Evolutionary conservation across 2,329 filamentous ascomycete species (phyloP), one percentile per base, ranked within the genome.

Genomic region (Trichophyton benhamiae): DNA sequence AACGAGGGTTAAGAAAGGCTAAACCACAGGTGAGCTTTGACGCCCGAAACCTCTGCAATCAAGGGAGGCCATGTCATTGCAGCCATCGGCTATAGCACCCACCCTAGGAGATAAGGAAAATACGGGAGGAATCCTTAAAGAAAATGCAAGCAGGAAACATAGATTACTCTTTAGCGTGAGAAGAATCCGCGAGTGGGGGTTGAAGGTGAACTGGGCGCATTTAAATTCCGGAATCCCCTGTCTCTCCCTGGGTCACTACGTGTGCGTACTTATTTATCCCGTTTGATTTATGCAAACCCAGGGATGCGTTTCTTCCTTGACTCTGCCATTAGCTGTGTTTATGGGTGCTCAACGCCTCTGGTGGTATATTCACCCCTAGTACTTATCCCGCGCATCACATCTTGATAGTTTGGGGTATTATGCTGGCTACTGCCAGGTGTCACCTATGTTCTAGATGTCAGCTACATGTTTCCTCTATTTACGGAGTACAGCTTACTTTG

Each of bases 201-300:
- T 55, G 3, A 27, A 49, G 49, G 15, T 27, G 15, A 36, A 27
- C 49, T 15, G 30, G 49, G 49, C 3, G 49, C 49, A 55, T 55
- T 55, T 55, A 55, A 55, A 55, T 55, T 55, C 49, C 49, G 49
- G 49, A 55, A 55, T 55, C 33, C 49, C 49, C 49, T 55, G 49
- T 27, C 49, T 55, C 49, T 25, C 49, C 27, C 25, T 55, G 33
- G 33, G 49, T 36, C 33, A 27, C 27, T 36, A 15, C 9, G 7
- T 33, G 33, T 55, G 15, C 49, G 25, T 36, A 55, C 25, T 55
- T 55, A 55, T 36, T 55, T 27, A 55, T 55, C 49, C 49, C 49
- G 49, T 55, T 55, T 36, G 49, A 55, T 36, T 44, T 36, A 27
- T 55, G 49, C 49, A 36, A 36, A 55, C 49, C 49, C 49, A 55